Conservation (phyloP, 1,139 yeast genomes). For the Diutina scorzettiae region DNA sequence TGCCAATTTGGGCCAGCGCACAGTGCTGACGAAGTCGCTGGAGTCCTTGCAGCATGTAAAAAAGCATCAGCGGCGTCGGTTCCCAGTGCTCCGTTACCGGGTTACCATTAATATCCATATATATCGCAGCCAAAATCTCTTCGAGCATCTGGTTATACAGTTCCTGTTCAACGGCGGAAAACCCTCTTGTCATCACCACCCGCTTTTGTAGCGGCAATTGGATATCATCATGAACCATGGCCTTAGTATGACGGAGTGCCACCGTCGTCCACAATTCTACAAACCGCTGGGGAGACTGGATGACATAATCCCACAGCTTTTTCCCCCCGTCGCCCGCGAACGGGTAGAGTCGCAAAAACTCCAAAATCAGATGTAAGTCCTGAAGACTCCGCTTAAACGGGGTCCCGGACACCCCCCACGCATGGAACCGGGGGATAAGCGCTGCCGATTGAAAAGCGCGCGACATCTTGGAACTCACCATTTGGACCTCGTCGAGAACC, state of each 20-base stretch:
- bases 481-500: slow-evolving; percentile 86
- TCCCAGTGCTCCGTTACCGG: slow-evolving; percentile 43
- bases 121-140: slow-evolving; percentile 51
- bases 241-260: slow-evolving; percentile 72
- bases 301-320: slow-evolving; percentile 23
- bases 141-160: slow-evolving; percentile 57
- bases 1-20: slow-evolving; percentile 68
- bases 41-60: slow-evolving; percentile 54
- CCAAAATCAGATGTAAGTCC: slow-evolving; percentile 46
- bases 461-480: slow-evolving; percentile 66
- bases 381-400: slow-evolving; percentile 58
- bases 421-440: slow-evolving; percentile 69
- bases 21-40: slow-evolving; percentile 63
- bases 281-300: slow-evolving; percentile 16
- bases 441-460: slow-evolving; percentile 74
- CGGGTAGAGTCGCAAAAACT: slow-evolving; percentile 58
- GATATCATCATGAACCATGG: slow-evolving; percentile 70
- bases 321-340: slow-evolving; percentile 34
- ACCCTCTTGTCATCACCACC: slow-evolving; percentile 55
- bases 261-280: slow-evolving; percentile 32
- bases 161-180: slow-evolving; percentile 73
- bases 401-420: slow-evolving; percentile 97
- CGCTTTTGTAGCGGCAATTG: slow-evolving; percentile 67
- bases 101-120: slow-evolving; percentile 43
- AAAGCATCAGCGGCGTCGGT: slow-evolving; percentile 27